Conservation (phyloP, 106 monocot species). For the Phalaenopsis equestris region DNA sequence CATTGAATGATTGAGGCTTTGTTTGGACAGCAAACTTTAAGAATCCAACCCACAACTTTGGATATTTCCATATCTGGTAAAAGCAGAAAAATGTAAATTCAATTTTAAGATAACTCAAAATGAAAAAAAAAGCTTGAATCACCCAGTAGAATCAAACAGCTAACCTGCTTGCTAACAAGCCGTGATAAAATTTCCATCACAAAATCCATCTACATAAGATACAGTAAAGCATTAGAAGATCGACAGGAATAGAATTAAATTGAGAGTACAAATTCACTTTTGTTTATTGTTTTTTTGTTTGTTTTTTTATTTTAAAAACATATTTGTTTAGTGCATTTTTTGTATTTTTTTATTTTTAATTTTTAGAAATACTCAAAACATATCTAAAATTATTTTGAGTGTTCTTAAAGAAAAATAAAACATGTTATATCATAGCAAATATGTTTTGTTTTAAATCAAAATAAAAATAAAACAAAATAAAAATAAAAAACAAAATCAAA, state of each 20-base stretch:
- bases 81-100: not conserved
- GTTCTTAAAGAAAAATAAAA: too few species aligned
- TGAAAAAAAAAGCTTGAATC: not conserved
- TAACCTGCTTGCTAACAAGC: slow-evolving; percentile 92
- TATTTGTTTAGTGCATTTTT: too few species aligned
- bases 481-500: too few species aligned
- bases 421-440: too few species aligned
- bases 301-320: too few species aligned
- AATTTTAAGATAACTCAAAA: not conserved
- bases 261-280: not conserved
- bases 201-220: slow-evolving; percentile 76
- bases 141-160: not conserved
- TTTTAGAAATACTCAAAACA: too few species aligned
- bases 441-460: too few species aligned
- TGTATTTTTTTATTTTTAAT: too few species aligned
- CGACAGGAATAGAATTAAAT: not conserved
- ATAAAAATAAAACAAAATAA: too few species aligned
- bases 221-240: slow-evolving; percentile 2
- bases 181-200: slow-evolving; percentile 91
- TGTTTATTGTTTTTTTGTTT: too few species aligned
- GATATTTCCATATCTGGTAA: slow-evolving; percentile 93
- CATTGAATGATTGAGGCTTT: slow-evolving; percentile 80
- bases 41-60: slow-evolving; percentile 96
- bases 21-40: slow-evolving; percentile 79
- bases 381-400: too few species aligned